Conservation (phyloP, 352 stramenopile species). For the Pythium chondricola region DNA sequence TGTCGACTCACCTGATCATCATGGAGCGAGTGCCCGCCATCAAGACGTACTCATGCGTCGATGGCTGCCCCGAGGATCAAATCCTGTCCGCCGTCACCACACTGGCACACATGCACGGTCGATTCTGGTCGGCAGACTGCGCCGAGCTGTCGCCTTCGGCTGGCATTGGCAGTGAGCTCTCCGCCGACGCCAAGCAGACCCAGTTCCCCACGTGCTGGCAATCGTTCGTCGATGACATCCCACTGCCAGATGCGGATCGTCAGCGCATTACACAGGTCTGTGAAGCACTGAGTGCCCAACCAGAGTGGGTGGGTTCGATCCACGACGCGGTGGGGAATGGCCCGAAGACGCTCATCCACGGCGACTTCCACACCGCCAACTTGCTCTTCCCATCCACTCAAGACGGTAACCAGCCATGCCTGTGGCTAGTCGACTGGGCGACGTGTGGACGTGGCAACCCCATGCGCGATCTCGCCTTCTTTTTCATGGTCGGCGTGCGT, state of each 20-base stretch:
- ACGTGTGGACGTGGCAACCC: slow-evolving; percentile 71
- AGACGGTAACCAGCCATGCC: slow-evolving; percentile 13
- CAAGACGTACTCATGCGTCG: slow-evolving; percentile 48
- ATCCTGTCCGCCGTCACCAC: slow-evolving; percentile 40
- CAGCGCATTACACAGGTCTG: slow-evolving; percentile 33
- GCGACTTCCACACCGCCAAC: slow-evolving; percentile 80
- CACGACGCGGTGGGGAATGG: slow-evolving; percentile 49
- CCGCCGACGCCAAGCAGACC: slow-evolving; percentile 45
- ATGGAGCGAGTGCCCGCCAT: slow-evolving; percentile 49
- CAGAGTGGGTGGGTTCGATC: slow-evolving; percentile 29
- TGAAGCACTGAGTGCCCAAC: slow-evolving; percentile 32
- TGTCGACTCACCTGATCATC: slow-evolving; percentile 66
- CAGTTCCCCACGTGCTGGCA: slow-evolving; percentile 57
- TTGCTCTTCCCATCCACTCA: slow-evolving; percentile 40
- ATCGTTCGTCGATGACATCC: slow-evolving; percentile 45
- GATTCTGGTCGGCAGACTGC: slow-evolving; percentile 42
- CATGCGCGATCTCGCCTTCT: slow-evolving; percentile 73
- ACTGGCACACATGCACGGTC: slow-evolving; percentile 60
- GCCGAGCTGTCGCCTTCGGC: slow-evolving; percentile 37
- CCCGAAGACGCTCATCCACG: slow-evolving; percentile 63
- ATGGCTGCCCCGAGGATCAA: slow-evolving; percentile 47
- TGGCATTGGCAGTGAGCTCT: slow-evolving; percentile 67
- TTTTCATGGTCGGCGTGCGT: slow-evolving; percentile 77
- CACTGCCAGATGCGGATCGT: slow-evolving; percentile 24
- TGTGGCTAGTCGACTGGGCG: slow-evolving; percentile 78